Conservation (phyloP, 192 early-diverging fungal species). For the Backusella circina region DNA sequence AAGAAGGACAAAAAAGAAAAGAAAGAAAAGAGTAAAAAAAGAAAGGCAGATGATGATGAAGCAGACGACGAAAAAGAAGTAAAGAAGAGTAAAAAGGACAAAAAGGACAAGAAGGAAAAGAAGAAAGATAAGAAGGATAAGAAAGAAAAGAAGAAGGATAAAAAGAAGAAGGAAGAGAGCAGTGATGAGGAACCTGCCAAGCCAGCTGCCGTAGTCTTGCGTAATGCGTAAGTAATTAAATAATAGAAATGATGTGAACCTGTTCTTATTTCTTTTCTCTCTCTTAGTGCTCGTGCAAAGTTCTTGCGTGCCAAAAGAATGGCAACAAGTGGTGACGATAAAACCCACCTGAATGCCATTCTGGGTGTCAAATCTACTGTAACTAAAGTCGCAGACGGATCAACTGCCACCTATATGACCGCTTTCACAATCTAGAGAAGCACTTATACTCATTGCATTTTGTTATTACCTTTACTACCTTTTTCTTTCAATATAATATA, state of each 20-base stretch:
- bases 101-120: conserved; percentile 40
- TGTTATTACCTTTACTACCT: background rate
- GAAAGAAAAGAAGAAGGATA: conserved; percentile 28
- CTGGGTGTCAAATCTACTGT: conserved; percentile 45
- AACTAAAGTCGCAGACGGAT: background rate
- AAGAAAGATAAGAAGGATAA: conserved; percentile 33
- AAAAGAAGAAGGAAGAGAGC: conserved; percentile 26
- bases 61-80: conserved; percentile 34
- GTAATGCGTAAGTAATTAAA: conserved; percentile 44
- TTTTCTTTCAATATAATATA: background rate
- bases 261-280: background rate
- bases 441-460: background rate
- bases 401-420: background rate
- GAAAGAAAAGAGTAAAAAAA: conserved; percentile 27
- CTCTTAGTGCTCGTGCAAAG: conserved; percentile 40
- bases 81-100: conserved; percentile 30
- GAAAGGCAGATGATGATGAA: conserved; percentile 32
- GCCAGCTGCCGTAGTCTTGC: conserved; percentile 30
- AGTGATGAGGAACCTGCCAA: conserved; percentile 18
- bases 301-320: conserved; percentile 44
- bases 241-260: background rate
- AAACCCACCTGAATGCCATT: conserved; percentile 49
- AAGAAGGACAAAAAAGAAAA: conserved; percentile 38
- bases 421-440: background rate
- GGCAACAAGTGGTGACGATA: conserved; percentile 33